A percentile compares a stretch with the other conserved stretches of the same genome.
phyloP scores from a whole-genome alignment of 2,329 filamentous ascomycete species.

The Aspergillus sp. region DNA sequence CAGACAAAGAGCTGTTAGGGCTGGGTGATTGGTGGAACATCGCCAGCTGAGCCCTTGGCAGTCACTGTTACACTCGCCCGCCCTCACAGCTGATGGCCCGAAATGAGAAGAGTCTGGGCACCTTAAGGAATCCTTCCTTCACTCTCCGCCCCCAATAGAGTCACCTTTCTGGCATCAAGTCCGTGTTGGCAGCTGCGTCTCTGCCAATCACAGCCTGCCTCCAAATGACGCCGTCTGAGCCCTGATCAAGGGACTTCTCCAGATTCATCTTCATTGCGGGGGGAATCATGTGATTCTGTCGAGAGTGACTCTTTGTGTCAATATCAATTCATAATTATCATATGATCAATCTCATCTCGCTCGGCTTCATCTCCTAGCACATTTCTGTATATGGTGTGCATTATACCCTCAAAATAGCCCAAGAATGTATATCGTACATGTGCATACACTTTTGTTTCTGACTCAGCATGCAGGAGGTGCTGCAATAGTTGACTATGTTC shows the following conservation, averaged over 20 bases:
- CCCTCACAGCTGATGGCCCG: not conserved
- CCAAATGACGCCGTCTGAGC: not conserved
- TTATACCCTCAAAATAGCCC: too few relatives aligned
- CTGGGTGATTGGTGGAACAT: constrained; percentile 1
- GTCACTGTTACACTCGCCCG: not conserved
- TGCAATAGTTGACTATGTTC: too few relatives aligned
- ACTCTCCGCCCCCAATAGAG: not conserved
- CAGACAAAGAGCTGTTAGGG: not conserved
- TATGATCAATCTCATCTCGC: too few relatives aligned
- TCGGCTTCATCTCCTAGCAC: too few relatives aligned
- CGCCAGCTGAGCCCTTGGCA: not conserved
- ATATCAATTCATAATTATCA: not conserved
- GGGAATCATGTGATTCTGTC: not conserved
- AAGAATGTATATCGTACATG: too few relatives aligned
- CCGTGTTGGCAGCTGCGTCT: not conserved
- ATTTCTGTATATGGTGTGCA: too few relatives aligned
- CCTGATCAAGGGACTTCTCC: not conserved
- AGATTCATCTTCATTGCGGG: not conserved
- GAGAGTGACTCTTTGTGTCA: not conserved
- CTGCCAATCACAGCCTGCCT: not conserved
- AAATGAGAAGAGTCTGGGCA: not conserved
- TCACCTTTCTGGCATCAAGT: not conserved
- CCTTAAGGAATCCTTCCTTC: not conserved
- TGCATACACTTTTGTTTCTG: too few relatives aligned
- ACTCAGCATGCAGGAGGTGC: too few relatives aligned